phyloP scores from a whole-genome alignment of 2,329 filamentous ascomycete species.

The Ramichloridium luteum region DNA sequence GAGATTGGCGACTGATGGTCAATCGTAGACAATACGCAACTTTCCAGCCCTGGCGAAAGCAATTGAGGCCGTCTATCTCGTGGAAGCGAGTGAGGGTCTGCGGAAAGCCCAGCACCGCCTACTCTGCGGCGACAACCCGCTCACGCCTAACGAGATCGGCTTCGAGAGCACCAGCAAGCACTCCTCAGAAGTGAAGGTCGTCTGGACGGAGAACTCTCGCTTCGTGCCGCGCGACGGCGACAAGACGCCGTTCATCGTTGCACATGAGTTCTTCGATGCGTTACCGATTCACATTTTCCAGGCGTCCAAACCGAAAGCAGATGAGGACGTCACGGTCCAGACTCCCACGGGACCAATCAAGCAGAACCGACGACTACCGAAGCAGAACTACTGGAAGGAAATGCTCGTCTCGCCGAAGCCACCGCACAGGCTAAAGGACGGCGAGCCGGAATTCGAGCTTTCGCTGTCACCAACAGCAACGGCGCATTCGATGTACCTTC shows the following conservation, averaged over 20 bases:
- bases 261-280: slow-evolving; percentile 97
- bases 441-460: slow-evolving; percentile 70
- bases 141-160: slow-evolving; percentile 61
- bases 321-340: slow-evolving; percentile 29
- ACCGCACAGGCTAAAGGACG: slow-evolving; percentile 40
- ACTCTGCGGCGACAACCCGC: slow-evolving; percentile 60
- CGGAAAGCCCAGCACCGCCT: slow-evolving; percentile 65
- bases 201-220: slow-evolving; percentile 83
- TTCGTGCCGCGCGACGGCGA: slow-evolving; percentile 56
- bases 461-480: slow-evolving; percentile 64
- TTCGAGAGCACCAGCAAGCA: slow-evolving; percentile 67
- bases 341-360: slow-evolving; percentile 39
- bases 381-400: slow-evolving; percentile 61
- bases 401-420: slow-evolving; percentile 56
- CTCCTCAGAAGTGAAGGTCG: slow-evolving; percentile 53
- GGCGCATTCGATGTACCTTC: slow-evolving; percentile 73
- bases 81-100: slow-evolving; percentile 80
- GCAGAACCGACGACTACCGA: slow-evolving; percentile 11
- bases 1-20: slow-evolving; percentile 10
- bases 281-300: slow-evolving; percentile 94
- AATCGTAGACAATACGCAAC: slow-evolving; percentile 59
- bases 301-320: slow-evolving; percentile 40
- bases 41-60: slow-evolving; percentile 67
- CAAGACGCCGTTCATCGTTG: slow-evolving; percentile 82
- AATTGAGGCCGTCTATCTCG: slow-evolving; percentile 80